Evolutionary conservation across 179 eudicot genomes (phyloP), one percentile per base, ranked within the genome.

Genomic region (Amaranthus tricolor): DNA sequence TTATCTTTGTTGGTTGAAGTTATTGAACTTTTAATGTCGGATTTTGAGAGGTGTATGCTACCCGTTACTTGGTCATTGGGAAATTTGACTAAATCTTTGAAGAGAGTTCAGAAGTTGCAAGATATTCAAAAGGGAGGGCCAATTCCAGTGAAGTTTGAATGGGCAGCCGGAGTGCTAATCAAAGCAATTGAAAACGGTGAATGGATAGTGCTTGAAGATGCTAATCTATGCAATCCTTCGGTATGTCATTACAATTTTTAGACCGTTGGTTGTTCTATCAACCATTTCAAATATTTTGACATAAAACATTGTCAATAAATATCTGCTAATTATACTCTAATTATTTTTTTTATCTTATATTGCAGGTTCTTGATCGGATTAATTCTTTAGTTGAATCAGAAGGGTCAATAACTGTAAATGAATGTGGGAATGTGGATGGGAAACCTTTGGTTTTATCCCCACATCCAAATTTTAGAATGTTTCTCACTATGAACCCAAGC

Each of bases 151-250:
- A 95, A 88, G 81, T 95, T 95, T 85, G 97, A 93, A 78, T 95
- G 99, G 99, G 96, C 89, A 17, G 83, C 93, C 47, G 99, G 99
- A 59, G 62, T 84, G 76, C 81, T 95, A 24, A 81, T 90, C 53
- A 90, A 87, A 79, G 99, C 99, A 70, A 85, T 95, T 52, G 92
- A 95, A 77, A 90, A 93, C 74, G 99, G 99, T 65, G 99, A 95
- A 82, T 95, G 99, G 99, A 86, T 95, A 80, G 90, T 95, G 54
- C 79, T 95, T 17, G 96, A 95, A 86, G 93, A 95, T 82, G 97
- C 99, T 53, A 95, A 95, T 79, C 93, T 93, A 74, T 95, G 99
- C 85, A 95, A 93, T 79, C 99, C 99, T 72, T 93, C 99, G 77
- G 98, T 94, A 74, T 45, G 88, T 78, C 16, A 19, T 69, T 80